Evolutionary conservation across 495 filamentous ascomycete genomes (phyloP).

Genomic region (Rostrohypoxylon terebratum): DNA sequence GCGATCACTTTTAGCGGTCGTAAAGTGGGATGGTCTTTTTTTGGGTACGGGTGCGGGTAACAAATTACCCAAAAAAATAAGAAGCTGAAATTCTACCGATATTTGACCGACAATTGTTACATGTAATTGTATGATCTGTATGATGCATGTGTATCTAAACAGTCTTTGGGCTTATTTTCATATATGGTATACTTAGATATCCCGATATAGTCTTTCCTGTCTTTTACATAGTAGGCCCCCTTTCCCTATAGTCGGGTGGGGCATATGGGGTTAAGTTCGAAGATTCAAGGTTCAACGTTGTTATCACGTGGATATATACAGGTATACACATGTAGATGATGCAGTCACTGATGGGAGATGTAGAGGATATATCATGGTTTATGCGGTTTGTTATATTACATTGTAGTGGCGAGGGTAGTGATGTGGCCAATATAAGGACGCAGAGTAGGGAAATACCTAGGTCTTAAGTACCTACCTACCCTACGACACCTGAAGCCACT

Average conservation of each 20-base stretch:
- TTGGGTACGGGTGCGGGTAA: background rate
- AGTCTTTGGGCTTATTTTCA: background rate
- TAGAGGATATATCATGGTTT: background rate
- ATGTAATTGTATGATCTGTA: too few relatives aligned
- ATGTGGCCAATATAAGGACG: background rate
- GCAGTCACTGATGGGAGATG: background rate
- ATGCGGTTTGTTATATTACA: slow-evolving; percentile 10
- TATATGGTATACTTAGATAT: background rate
- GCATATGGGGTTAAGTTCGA: background rate
- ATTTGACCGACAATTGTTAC: slow-evolving; percentile 1
- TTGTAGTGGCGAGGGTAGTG: slow-evolving; percentile 19
- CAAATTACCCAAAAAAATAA: too few relatives aligned
- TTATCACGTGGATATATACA: background rate
- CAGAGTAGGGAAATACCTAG: background rate
- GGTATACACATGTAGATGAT: background rate
- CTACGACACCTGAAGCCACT: background rate
- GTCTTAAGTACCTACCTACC: background rate
- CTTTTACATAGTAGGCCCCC: too few relatives aligned
- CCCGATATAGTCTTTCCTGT: background rate
- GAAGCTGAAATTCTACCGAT: slow-evolving; percentile 24
- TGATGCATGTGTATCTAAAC: too few relatives aligned
- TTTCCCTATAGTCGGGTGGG: background rate
- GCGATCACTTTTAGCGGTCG: slow-evolving; percentile 16
- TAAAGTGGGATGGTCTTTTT: slow-evolving; percentile 31
- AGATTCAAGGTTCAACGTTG: too few relatives aligned